phyloP scores from a whole-genome alignment of 345 rosid species.

The Eucalyptus pauciflora region DNA sequence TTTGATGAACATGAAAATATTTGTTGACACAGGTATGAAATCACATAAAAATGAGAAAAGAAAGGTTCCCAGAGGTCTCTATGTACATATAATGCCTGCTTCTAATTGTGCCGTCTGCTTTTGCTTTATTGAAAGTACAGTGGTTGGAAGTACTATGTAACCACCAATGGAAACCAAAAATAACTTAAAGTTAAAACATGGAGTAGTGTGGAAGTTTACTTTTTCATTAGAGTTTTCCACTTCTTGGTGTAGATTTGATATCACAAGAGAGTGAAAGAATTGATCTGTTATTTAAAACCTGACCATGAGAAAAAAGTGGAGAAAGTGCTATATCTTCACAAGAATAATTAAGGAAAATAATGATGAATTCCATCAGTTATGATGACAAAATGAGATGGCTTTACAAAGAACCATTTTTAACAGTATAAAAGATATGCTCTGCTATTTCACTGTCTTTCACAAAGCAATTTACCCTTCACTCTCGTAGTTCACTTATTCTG shows the following conservation, averaged over 20 bases:
- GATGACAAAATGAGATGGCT: background rate
- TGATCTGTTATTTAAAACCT: background rate
- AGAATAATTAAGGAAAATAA: background rate
- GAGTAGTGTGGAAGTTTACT: background rate
- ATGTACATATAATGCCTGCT: background rate
- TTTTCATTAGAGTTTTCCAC: background rate
- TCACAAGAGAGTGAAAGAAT: background rate
- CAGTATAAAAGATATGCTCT: background rate
- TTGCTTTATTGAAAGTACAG: background rate
- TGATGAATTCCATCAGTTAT: background rate
- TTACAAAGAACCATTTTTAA: background rate
- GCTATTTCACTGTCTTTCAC: background rate
- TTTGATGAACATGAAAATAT: conserved; percentile 95
- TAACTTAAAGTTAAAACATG: background rate
- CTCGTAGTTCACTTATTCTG: background rate
- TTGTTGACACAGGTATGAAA: conserved; percentile 83
- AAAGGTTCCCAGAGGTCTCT: background rate
- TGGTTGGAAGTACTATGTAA: background rate
- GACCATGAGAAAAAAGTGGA: background rate
- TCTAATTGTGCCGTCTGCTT: background rate
- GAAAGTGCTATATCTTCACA: background rate
- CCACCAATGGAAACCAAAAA: background rate
- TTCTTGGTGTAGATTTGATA: background rate
- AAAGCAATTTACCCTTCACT: background rate
- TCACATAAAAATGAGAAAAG: background rate